Percentiles rank a stretch among this genome's conserved stretches.
These are phyloP conservation scores for Diversispora eburnea DNA, from an alignment of 192 early-diverging fungal genomes.

Conservation along the genomic window DNA sequence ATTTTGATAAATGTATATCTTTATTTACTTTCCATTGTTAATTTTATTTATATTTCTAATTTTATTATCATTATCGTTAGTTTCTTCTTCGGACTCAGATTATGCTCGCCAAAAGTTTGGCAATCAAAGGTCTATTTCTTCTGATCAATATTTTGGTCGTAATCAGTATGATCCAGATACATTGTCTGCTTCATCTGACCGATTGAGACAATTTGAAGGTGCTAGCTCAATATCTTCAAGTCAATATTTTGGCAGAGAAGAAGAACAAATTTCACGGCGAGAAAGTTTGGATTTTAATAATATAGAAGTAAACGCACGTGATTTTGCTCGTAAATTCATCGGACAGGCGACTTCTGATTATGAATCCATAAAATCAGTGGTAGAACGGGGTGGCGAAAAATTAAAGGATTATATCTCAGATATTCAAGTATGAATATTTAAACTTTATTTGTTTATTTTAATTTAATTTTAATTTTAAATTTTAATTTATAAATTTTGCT, in stretches of 20 bases:
- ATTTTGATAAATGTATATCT: neutral
- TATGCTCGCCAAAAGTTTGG: conserved; percentile 78
- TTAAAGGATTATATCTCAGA: conserved; percentile 26
- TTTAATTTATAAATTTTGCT: too few relatives aligned
- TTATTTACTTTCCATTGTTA: neutral
- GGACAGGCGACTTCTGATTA: conserved; percentile 44
- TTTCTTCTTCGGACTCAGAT: conserved; percentile 35
- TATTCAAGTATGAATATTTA: conserved; percentile 17
- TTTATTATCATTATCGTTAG: neutral
- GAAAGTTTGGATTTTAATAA: conserved; percentile 33
- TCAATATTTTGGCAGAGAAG: conserved; percentile 79
- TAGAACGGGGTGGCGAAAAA: conserved; percentile 35
- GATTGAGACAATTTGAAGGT: conserved; percentile 64
- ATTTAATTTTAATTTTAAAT: too few relatives aligned
- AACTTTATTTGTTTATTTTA: too few relatives aligned
- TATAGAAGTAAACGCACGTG: conserved; percentile 36
- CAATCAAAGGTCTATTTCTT: conserved; percentile 82
- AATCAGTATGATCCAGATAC: conserved; percentile 60
- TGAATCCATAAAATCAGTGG: conserved; percentile 39
- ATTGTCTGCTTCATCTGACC: conserved; percentile 48
- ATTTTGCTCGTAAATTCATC: conserved; percentile 44
- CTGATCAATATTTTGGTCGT: conserved; percentile 89
- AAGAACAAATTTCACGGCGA: conserved; percentile 36
- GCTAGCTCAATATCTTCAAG: conserved; percentile 78
- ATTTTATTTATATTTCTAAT: neutral